phyloP scores from a whole-genome alignment of 805 yeast species.

The Kazachstania bromeliacearum region DNA sequence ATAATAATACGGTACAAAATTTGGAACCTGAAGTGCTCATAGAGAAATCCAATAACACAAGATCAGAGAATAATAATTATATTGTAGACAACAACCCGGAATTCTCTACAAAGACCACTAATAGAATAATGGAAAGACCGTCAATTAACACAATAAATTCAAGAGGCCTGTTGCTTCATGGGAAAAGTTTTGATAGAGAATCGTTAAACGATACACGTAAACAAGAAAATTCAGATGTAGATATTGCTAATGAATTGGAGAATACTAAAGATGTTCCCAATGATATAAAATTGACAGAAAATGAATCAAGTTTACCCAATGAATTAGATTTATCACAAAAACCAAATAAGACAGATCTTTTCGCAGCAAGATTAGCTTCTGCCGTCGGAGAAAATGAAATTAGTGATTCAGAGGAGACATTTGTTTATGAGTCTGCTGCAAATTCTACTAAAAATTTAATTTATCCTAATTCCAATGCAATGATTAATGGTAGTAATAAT shows the following conservation, averaged over 20 bases:
- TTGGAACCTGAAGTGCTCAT: background rate
- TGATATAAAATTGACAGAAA: background rate
- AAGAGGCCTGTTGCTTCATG: conserved; percentile 15
- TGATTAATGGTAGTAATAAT: conserved; percentile 17
- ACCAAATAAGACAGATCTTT: conserved; percentile 73
- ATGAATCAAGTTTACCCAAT: background rate
- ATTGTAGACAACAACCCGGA: too few species aligned
- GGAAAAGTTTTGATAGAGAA: background rate
- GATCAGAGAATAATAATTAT: conserved; percentile 3
- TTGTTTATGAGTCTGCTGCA: conserved; percentile 67
- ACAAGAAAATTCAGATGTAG: too few species aligned
- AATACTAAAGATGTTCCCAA: background rate
- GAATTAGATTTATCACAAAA: conserved; percentile 14
- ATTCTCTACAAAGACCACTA: conserved; percentile 4
- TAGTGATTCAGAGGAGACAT: conserved; percentile 87
- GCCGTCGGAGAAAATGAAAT: conserved; percentile 87
- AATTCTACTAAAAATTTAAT: conserved; percentile 23
- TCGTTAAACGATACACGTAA: background rate
- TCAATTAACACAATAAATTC: conserved; percentile 17
- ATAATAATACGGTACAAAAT: too few species aligned
- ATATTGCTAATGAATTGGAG: too few species aligned
- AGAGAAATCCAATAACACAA: conserved; percentile 2
- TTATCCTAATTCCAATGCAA: conserved; percentile 10
- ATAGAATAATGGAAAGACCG: conserved; percentile 20
- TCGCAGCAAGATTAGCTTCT: conserved; percentile 89